A percentile compares a stretch with the other conserved stretches of the same genome.
Conservation (phyloP, 2,329 filamentous ascomycete genomes). For the Gaeumannomyces sp. region DNA sequence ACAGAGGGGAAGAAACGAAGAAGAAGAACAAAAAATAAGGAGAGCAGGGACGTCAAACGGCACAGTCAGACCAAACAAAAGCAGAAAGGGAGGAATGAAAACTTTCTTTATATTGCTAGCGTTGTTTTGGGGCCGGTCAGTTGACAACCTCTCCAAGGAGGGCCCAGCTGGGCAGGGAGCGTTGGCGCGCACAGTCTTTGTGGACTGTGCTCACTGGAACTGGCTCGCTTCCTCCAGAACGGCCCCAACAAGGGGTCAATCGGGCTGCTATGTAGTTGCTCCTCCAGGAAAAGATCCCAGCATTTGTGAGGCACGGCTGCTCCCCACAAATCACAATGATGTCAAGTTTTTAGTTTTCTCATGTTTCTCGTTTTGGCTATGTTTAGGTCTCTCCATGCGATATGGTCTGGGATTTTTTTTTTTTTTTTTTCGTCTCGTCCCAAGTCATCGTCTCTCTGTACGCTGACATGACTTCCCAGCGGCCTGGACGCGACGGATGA, state of each 20-base stretch:
- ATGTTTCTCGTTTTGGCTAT: no score
- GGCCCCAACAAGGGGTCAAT: no score
- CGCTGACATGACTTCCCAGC: no score
- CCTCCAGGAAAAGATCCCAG: no score
- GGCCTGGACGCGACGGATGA: not conserved
- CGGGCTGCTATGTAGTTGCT: no score
- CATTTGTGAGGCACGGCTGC: no score
- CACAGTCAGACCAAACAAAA: slow-evolving; percentile 1
- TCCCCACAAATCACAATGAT: no score
- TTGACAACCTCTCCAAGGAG: not conserved
- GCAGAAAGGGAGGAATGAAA: not conserved
- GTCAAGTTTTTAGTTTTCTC: no score
- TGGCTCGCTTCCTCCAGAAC: no score
- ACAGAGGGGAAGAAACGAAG: slow-evolving; percentile 1
- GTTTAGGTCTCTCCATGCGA: no score
- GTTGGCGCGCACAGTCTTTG: not conserved
- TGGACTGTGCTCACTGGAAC: not conserved
- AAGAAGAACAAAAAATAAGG: not conserved
- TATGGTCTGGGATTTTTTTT: not conserved
- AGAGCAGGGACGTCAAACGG: not conserved
- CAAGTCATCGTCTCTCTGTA: no score
- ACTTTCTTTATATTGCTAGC: not conserved
- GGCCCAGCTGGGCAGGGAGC: not conserved
- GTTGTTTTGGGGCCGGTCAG: not conserved
- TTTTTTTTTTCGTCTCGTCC: no score